A percentile compares a stretch with the other conserved stretches of the same genome.
phyloP scores from a whole-genome alignment of 1,284 basidiomycete genomes.

The Anthracocystis setariae region DNA sequence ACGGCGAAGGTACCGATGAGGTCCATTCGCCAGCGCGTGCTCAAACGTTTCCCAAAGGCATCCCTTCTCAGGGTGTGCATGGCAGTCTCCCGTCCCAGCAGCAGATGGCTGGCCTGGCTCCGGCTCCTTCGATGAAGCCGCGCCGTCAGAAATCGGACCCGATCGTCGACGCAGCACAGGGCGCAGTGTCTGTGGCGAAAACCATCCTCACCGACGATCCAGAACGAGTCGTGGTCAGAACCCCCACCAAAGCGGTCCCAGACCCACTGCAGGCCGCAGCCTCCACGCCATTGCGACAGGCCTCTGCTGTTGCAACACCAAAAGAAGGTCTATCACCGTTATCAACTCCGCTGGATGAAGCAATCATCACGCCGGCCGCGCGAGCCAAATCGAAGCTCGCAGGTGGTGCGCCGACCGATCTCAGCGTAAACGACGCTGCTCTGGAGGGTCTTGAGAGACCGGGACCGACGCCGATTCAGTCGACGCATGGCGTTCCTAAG shows the following conservation, averaged over 20 bases:
- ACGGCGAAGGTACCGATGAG: slow-evolving; percentile 11
- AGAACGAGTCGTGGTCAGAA: slow-evolving; percentile 19
- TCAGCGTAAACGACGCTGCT: not conserved
- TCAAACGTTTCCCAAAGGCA: slow-evolving; percentile 31
- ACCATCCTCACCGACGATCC: slow-evolving; percentile 25
- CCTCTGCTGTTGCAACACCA: not conserved
- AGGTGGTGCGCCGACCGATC: not conserved
- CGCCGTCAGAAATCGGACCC: slow-evolving; percentile 27
- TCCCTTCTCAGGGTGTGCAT: slow-evolving; percentile 14
- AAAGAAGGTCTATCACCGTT: slow-evolving; percentile 13
- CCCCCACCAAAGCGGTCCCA: slow-evolving; percentile 22
- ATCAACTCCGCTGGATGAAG: slow-evolving; percentile 4
- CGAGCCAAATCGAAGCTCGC: slow-evolving; percentile 22
- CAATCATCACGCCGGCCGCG: slow-evolving; percentile 3
- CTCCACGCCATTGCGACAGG: slow-evolving; percentile 5
- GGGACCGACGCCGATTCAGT: slow-evolving; percentile 52
- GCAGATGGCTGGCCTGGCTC: slow-evolving; percentile 6
- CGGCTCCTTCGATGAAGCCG: slow-evolving; percentile 1
- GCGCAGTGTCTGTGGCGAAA: not conserved
- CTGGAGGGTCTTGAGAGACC: slow-evolving; percentile 27
- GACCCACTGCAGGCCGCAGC: slow-evolving; percentile 29
- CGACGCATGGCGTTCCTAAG: slow-evolving; percentile 11
- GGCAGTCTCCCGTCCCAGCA: slow-evolving; percentile 18
- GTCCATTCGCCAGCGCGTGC: slow-evolving; percentile 26
- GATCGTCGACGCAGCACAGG: slow-evolving; percentile 2